These are phyloP conservation scores for Loxodes magnus DNA, from an alignment of 73 alveolate genomes.

Conservation along the genomic window DNA sequence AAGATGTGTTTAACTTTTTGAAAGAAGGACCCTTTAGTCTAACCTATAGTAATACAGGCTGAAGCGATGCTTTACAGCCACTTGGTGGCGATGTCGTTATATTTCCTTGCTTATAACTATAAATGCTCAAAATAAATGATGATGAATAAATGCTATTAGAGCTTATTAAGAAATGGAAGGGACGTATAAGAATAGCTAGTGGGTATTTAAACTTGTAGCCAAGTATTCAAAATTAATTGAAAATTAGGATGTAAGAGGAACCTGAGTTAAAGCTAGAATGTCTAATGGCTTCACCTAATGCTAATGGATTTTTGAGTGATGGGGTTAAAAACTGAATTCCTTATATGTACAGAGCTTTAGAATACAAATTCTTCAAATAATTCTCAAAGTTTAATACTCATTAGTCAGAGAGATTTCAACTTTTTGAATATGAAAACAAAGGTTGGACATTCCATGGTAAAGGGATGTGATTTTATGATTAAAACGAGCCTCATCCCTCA, in stretches of 20 bases:
- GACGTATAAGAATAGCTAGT: background rate
- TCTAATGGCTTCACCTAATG: constrained; percentile 42
- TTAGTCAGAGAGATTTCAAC: too few relatives aligned
- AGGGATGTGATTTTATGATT: constrained; percentile 49
- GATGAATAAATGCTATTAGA: constrained; percentile 26
- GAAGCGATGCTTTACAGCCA: background rate
- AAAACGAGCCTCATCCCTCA: constrained; percentile 9
- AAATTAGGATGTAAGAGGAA: too few relatives aligned
- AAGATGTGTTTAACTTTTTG: constrained; percentile 7
- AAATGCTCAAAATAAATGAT: constrained; percentile 20
- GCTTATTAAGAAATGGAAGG: constrained; percentile 6
- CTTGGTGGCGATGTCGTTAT: constrained; percentile 28
- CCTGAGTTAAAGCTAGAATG: too few relatives aligned
- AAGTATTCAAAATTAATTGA: too few relatives aligned
- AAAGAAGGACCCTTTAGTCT: constrained; percentile 9
- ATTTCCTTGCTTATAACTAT: constrained; percentile 41
- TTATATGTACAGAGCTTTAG: constrained; percentile 34
- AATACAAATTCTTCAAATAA: constrained; percentile 5
- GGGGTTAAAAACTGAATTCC: constrained; percentile 45
- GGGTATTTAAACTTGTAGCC: too few relatives aligned
- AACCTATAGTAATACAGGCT: background rate
- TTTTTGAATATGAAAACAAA: constrained; percentile 28
- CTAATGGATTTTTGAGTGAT: constrained; percentile 53
- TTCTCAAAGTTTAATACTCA: background rate
- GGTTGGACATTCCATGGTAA: constrained; percentile 65